Base-by-base conservation (phyloP, 202 grass and related monocot genomes). In the Panicum hallii region DNA sequence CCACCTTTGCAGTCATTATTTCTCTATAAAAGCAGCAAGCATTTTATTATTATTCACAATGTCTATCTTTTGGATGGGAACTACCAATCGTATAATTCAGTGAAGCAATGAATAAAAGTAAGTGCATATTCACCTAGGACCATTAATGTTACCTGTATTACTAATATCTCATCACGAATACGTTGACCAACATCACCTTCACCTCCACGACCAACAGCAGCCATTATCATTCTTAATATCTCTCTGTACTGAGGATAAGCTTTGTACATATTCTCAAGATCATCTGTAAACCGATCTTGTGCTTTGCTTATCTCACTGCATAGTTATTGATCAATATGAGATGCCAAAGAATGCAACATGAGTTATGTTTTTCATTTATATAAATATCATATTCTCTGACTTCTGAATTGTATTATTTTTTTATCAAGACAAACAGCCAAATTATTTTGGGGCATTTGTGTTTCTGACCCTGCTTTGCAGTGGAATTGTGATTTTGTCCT, bases 121-220 rank as follows among this genome's bases (percentile, higher is more conserved):
- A 86, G 40, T 62, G 45, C 8, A 28, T 84, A 89, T 79, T 76
- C 56, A 22, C 9, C 41, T 30, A 88, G 49, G 72, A 81, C 67
- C 53, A 87, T 79, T 11, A 15, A 48, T 55, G 83, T 71, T 93
- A 95, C 97, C 90, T 99, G 97, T 82, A 99, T 91, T 79, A 99
- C 97, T 94, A 99, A 92, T 83, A 99, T 99, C 89, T 99, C 97
- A 84, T 99, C 97, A 79, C 97, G 93, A 82, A 99, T 96, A 68
- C 97, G 93, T 86, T 99, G 97, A 41, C 93, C 97, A 78, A 99
- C 91, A 92, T 99, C 93, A 88, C 97, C 97, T 96, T 99, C 97
- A 44, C 91, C 97, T 73, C 97, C 97, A 82, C 97, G 97, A 57
- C 97, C 97, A 86, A 99, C 93, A 55, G 93, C 89, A 62, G 93